Base-by-base conservation (phyloP, 2,329 filamentous ascomycete genomes). In the Kalmusia sp. region DNA sequence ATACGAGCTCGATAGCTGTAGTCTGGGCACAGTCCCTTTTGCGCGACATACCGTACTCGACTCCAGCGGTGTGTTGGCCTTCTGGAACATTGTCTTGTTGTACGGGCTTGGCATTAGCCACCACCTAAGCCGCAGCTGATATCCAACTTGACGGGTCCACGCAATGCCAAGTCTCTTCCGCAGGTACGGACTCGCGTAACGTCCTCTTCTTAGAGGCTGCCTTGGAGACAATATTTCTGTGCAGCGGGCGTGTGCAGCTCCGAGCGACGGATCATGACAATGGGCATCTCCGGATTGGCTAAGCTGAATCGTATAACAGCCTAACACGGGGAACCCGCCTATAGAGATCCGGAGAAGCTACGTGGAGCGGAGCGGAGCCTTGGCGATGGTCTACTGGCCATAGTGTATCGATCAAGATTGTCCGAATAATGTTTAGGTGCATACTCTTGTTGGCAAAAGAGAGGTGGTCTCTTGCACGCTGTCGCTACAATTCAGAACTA, bases 81-180 rank as follows among this genome's bases (percentile, higher is more conserved):
- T n/a, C n/a, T 35, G 11, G 12, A 25, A 22, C n/a, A 17, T 4
- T 35, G 31, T 46, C 31, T 46, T 19, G 31, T 25, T 31, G 21
- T 37, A 46, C 31, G 43, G 21, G 19, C 31, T 46, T 46, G 43
- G 43, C 43, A 37, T 25, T 8, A 46, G 43, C 41, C 41, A 31
- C 27, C 40, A 33, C 17, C 40, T 44, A 30, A 44, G 41, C 41
- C 41, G 41, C 41, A 44, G 41, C 28, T 44, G 41, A 44, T 33
- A n/a, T 5, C 28, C 28, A 33, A 11, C 5, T 8, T 22, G 9
- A 11, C 19, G 41, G 41, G 15, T 46, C 27, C 27, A 27, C 30
- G 31, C 17, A 14, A 12, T 37, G 43, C 43, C 31, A 45, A 25
- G 17, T n/a, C 38, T 17, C 11, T 7, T 41, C 41, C 19, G 41